Conservation (phyloP, 805 yeast genomes). For the Ogataea salicorniae region DNA sequence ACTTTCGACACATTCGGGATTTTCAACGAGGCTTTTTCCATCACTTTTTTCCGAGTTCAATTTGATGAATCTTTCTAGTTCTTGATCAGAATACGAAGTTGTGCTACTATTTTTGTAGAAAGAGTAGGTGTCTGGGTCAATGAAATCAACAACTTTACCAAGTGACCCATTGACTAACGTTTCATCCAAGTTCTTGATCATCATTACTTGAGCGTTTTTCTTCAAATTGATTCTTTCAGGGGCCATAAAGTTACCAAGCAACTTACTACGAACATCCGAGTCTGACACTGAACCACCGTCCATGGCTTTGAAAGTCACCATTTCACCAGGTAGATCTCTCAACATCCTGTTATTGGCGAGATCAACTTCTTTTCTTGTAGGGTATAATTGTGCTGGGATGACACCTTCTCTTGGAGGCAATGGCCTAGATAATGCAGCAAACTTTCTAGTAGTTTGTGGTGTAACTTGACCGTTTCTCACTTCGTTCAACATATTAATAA, state of each 20-base stretch:
- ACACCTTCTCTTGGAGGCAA: constrained; percentile 51
- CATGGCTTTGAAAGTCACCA: constrained; percentile 39
- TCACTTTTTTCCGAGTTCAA: constrained; percentile 14
- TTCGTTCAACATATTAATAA: constrained; percentile 71
- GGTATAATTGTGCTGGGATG: constrained; percentile 68
- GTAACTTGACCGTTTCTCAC: constrained; percentile 61
- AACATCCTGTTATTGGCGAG: constrained; percentile 53
- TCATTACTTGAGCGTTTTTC: constrained; percentile 77
- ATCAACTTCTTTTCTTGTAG: constrained; percentile 71
- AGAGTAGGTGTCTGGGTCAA: constrained; percentile 45
- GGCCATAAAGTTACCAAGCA: constrained; percentile 57
- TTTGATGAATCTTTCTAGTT: constrained; percentile 13
- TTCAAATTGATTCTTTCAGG: constrained; percentile 54
- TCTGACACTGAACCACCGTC: constrained; percentile 51
- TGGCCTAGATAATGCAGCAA: constrained; percentile 47
- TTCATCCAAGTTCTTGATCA: constrained; percentile 69
- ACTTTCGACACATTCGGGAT: constrained; percentile 16
- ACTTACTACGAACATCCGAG: constrained; percentile 35
- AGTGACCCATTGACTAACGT: constrained; percentile 72
- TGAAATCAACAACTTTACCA: constrained; percentile 50
- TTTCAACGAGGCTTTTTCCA: constrained; percentile 11
- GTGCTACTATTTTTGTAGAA: constrained; percentile 29
- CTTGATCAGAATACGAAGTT: constrained; percentile 16
- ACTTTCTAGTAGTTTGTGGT: constrained; percentile 42
- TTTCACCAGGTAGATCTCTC: constrained; percentile 38